A percentile compares a stretch with the other conserved stretches of the same genome.
Evolutionary conservation across 257 asterid genomes (phyloP).

Genomic region (Dorcoceras hygrometricum): DNA sequence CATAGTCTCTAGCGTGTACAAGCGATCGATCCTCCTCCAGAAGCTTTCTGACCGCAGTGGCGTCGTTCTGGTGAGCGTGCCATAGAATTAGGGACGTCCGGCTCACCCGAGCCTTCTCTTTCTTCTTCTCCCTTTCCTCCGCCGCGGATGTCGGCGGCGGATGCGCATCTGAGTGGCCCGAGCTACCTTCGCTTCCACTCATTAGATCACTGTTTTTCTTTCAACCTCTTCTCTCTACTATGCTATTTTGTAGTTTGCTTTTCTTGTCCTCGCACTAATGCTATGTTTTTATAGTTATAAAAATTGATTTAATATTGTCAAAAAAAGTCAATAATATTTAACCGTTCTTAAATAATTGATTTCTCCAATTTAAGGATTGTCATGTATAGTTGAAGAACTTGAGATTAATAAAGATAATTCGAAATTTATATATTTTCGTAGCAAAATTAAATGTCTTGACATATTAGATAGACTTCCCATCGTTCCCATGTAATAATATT

Average conservation of each 20-base stretch:
- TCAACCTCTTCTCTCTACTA: not conserved
- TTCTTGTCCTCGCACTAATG: not conserved
- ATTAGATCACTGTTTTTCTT: too few species aligned
- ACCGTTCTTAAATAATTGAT: too few species aligned
- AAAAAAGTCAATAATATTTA: too few species aligned
- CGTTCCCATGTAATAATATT: too few species aligned
- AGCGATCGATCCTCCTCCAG: conserved; percentile 78
- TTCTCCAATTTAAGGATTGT: too few species aligned
- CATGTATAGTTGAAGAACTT: too few species aligned
- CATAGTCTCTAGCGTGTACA: conserved; percentile 87
- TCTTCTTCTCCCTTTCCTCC: conserved; percentile 53
- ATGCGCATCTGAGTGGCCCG: conserved; percentile 40
- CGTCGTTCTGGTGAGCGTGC: conserved; percentile 96
- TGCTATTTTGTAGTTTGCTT: too few species aligned
- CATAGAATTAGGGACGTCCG: conserved; percentile 82
- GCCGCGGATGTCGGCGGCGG: conserved; percentile 21
- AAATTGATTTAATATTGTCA: too few species aligned
- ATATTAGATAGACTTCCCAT: too few species aligned
- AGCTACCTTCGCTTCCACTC: not conserved
- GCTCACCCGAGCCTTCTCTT: conserved; percentile 78
- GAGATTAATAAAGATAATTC: too few species aligned
- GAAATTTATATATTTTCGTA: too few species aligned
- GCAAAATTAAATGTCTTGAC: too few species aligned
- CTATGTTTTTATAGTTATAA: not conserved
- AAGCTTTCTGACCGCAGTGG: conserved; percentile 67